These are phyloP conservation scores for Santalum album DNA, from an alignment of 164 flowering plant genomes.

Conservation along the genomic window DNA sequence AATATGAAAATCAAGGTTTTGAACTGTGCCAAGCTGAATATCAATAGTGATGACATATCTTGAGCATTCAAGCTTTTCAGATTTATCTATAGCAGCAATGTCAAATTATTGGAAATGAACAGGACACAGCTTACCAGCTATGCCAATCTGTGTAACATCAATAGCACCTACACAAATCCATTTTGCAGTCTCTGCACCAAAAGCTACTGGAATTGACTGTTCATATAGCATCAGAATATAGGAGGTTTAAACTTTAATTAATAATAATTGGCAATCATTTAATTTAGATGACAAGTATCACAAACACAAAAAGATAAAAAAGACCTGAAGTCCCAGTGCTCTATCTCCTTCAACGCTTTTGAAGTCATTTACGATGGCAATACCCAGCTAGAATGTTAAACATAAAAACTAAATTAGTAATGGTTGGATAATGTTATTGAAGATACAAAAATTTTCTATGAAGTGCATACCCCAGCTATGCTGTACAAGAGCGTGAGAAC, in stretches of 20 bases:
- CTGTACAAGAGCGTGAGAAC: conserved; percentile 88
- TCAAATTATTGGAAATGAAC: no score
- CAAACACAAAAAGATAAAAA: neutral
- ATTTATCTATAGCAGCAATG: no score
- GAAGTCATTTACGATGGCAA: conserved; percentile 92
- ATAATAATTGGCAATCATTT: neutral
- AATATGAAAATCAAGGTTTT: no score
- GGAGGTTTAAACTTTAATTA: neutral
- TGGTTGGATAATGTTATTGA: neutral
- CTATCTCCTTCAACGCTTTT: conserved; percentile 94
- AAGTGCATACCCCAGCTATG: conserved; percentile 78
- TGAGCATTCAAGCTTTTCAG: no score
- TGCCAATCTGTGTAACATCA: conserved; percentile 75
- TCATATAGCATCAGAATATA: conserved; percentile 9
- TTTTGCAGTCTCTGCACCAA: conserved; percentile 91
- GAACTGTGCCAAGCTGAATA: no score
- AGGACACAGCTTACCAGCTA: conserved; percentile 47
- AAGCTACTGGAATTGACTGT: conserved; percentile 94
- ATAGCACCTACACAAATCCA: conserved; percentile 97
- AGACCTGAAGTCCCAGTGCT: conserved; percentile 85
- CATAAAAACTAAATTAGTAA: conserved; percentile 4
- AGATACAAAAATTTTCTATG: conserved; percentile 2
- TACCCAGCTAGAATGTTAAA: conserved; percentile 56
- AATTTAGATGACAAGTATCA: neutral
- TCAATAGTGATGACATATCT: no score